A percentile compares a stretch with the other conserved stretches of the same genome.
Conservation (phyloP, 2,329 filamentous ascomycete species). For the Venturia carpophila region DNA sequence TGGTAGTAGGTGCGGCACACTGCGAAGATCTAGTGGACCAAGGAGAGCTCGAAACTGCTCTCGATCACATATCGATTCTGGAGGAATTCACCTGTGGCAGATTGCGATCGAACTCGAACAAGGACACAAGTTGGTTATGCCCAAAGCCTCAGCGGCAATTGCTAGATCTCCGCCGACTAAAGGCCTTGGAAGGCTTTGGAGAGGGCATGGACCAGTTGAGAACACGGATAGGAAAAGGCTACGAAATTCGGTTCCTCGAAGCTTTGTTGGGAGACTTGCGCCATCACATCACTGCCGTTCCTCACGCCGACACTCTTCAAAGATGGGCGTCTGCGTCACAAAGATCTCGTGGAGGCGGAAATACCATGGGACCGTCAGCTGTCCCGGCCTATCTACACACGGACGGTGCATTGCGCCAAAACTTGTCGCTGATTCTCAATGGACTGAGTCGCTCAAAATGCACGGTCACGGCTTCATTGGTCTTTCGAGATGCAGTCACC, state of each 20-base stretch:
- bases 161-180: slow-evolving; percentile 66
- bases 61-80: slow-evolving; percentile 67
- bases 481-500: slow-evolving; percentile 75
- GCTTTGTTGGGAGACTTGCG: slow-evolving; percentile 72
- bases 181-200: slow-evolving; percentile 71
- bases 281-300: slow-evolving; percentile 67
- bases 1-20: slow-evolving; percentile 64
- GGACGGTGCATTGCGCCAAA: slow-evolving; percentile 60
- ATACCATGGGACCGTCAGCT: slow-evolving; percentile 6
- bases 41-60: slow-evolving; percentile 73
- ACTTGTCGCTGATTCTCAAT: slow-evolving; percentile 61
- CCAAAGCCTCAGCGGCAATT: slow-evolving; percentile 35
- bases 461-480: slow-evolving; percentile 70
- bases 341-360: slow-evolving; percentile 58
- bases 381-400: slow-evolving; percentile 74
- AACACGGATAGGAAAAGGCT: slow-evolving; percentile 76
- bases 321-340: slow-evolving; percentile 76
- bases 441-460: slow-evolving; percentile 78
- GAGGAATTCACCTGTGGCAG: slow-evolving; percentile 76
- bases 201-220: slow-evolving; percentile 69
- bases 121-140: slow-evolving; percentile 27
- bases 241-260: slow-evolving; percentile 71
- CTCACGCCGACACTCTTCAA: slow-evolving; percentile 64
- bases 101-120: slow-evolving; percentile 32
- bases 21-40: slow-evolving; percentile 78